Base-by-base conservation (phyloP, 1,139 yeast species). In the Candida smagusa region DNA sequence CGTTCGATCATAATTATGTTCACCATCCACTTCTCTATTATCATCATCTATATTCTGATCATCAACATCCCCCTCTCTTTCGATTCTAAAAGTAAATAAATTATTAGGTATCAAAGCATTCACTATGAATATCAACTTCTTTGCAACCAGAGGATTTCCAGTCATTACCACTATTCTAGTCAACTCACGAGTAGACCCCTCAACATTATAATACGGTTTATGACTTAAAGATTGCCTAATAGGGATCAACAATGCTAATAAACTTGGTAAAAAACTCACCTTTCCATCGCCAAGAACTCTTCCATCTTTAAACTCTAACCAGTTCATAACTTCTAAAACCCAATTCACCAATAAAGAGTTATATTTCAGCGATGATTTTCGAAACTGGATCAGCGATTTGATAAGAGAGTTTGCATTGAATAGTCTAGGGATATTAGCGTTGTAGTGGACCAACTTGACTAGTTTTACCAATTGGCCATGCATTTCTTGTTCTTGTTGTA, bases 241-340 rank as follows among this genome's bases (percentile, higher is more conserved):
- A 7, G 74, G 74, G 3, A 70, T 52, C 7, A 74, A 44, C 13
- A 73, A 46, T 1, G 78, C 75, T 22, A 77, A 58, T 33, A 77
- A 53, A 40, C 74, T 65, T 1, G 79, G 72, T 36, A 77, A 54
- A 45, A 76, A 75, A 7, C 68, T 28, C 9, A 27, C 23, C 11
- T 27, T 27, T 9, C 30, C 27, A 35, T 28, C 41, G 22, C 24
- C 30, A 30, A 55, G 50, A 4, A 28, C 30, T 4, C 63, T 65
- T 2, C 79, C 81, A 49, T 79, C 85, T 49, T 79, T 79, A 41
- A 75, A 72, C 48, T 78, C 83, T 22, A 79, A 56, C 85, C 85
- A 79, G 44, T 76, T 77, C 38, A 76, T 62, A 2, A 77, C 66
- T 46, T 78, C 83, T 38, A 70, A 62, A 9, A 77, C 75, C 84